Base-by-base conservation (phyloP, 2,329 filamentous ascomycete genomes). In the Pseudogymnoascus verrucosus region DNA sequence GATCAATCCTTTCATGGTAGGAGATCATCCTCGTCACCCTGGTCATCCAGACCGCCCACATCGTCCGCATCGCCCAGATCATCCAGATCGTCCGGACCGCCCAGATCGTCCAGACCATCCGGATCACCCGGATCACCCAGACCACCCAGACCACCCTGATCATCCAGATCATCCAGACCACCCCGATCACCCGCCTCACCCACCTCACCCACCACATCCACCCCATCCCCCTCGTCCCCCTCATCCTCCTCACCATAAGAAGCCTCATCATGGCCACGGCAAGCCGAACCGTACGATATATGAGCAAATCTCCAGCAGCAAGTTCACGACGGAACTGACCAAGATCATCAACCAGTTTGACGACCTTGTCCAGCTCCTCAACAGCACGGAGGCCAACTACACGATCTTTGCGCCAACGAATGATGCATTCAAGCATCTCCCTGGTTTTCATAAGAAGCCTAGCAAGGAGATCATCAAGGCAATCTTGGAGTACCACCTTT, bases 371-470 rank as follows among this genome's bases (percentile, higher is more conserved):
- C 75, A 88, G 62, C 74, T 86, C 3, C 82, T 97, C 28, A 95
- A 96, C 76, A 83, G 84, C 71, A 93, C 90, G 1, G 77, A 83
- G 37, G 79, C 83, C 21, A 93, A 93, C 74, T 85, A 88, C 71
- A 96, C 93, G 0, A 76, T 95, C 61, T 96, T 96, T 70, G 89
- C 90, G 1, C 93, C 93, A 0, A 86, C 84, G 1, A 85, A 96
- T 73, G 78, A 81, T 60, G 91, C 91, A 0, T 93, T 97, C 69
- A 84, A 88, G 66, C 78, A 82, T 68, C 75, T 86, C 23, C 82
- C 82, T 1, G 70, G 80, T 19, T 72, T 80, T 74, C 70, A 78
- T 63, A 73, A 80, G 67, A 86, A 90, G 76, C 87, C 87, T 4
- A 82, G 82, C 64, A 88, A 91, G 74, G 87, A 93, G 69, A 76